phyloP scores from a whole-genome alignment of 768 basidiomycete species.

The Leccinellum albellum region DNA sequence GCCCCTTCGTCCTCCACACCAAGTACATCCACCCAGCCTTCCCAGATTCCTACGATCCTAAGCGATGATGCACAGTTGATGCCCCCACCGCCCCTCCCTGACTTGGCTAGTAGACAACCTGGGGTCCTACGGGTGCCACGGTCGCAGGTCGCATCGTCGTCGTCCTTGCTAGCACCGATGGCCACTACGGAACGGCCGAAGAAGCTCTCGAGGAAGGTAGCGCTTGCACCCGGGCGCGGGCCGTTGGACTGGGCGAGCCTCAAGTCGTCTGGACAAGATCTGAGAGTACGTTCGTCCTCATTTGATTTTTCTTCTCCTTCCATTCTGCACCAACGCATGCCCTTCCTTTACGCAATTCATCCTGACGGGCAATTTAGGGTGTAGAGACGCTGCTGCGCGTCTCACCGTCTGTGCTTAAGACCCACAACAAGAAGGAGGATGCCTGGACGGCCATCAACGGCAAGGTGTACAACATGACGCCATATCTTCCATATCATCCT shows the following conservation, averaged over 20 bases:
- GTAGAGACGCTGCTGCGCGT: slow-evolving; percentile 65
- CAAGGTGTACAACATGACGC: slow-evolving; percentile 95
- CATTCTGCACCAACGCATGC: neutral
- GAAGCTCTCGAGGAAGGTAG: slow-evolving; percentile 74
- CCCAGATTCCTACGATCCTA: slow-evolving; percentile 31
- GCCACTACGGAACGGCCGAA: slow-evolving; percentile 58
- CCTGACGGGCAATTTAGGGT: slow-evolving; percentile 46
- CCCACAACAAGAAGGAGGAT: slow-evolving; percentile 80
- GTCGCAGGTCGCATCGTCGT: slow-evolving; percentile 35
- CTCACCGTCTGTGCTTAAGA: slow-evolving; percentile 70
- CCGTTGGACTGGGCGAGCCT: slow-evolving; percentile 92
- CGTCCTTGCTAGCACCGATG: slow-evolving; percentile 52
- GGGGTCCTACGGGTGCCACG: slow-evolving; percentile 27
- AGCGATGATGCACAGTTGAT: slow-evolving; percentile 45
- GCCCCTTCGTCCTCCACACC: slow-evolving; percentile 18
- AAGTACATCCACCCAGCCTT: neutral
- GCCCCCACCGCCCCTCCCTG: slow-evolving; percentile 47
- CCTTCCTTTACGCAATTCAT: neutral
- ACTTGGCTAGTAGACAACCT: slow-evolving; percentile 34
- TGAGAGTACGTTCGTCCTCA: slow-evolving; percentile 53
- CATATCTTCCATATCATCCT: slow-evolving; percentile 88
- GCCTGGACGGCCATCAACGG: slow-evolving; percentile 92
- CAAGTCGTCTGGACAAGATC: slow-evolving; percentile 75
- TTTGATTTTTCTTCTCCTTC: neutral
- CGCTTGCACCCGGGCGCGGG: slow-evolving; percentile 85